Conservation (phyloP, 139 green algal species). For the Bryopsis sp. region DNA sequence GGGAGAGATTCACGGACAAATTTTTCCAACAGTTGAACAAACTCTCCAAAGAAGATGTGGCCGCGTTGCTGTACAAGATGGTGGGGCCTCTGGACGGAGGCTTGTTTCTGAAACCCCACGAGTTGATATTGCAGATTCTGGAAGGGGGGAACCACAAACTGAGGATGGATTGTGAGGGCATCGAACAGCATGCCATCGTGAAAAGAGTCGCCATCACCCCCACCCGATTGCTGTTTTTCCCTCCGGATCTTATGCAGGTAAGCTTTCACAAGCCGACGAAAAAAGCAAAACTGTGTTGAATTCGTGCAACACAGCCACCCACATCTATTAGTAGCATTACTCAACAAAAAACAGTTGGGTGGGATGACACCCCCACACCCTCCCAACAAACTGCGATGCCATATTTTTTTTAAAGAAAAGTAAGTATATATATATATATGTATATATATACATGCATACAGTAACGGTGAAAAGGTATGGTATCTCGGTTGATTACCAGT, state of each 20-base stretch:
- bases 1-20: not conserved
- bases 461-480: not conserved
- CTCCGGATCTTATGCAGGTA: conserved; percentile 11
- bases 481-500: not conserved
- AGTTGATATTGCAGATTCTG: not conserved
- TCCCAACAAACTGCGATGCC: too few relatives aligned
- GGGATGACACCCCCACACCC: too few relatives aligned
- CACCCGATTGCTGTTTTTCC: conserved; percentile 6
- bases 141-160: not conserved
- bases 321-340: too few relatives aligned
- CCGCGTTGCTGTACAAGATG: not conserved
- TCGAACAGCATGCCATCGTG: not conserved
- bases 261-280: not conserved
- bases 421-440: not conserved
- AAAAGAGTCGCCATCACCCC: conserved; percentile 14
- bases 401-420: too few relatives aligned
- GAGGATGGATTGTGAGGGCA: not conserved
- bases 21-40: conserved; percentile 9
- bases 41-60: not conserved
- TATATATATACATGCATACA: not conserved
- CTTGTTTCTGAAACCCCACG: not conserved
- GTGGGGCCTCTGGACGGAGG: not conserved
- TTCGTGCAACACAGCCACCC: not conserved
- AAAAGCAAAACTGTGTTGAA: conserved; percentile 4
- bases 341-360: too few relatives aligned